Evolutionary conservation across 495 filamentous ascomycete genomes (phyloP).

Genomic region (Penicillium steckii): DNA sequence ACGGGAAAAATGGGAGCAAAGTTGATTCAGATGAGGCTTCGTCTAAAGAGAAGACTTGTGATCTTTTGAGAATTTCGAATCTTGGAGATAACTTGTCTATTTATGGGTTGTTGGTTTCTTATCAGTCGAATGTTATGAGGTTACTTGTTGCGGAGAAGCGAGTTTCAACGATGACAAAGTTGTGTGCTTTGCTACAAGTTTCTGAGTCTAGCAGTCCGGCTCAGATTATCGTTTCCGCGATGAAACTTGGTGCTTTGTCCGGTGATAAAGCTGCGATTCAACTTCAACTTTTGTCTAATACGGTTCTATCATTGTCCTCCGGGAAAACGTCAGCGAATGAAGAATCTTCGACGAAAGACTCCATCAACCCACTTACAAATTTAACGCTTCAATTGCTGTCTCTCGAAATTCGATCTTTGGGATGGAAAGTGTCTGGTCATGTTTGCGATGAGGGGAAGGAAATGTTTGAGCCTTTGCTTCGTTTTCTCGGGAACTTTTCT

Average conservation of each 20-base stretch:
- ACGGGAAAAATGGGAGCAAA: slow-evolving; percentile 18
- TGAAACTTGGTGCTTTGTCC: slow-evolving; percentile 42
- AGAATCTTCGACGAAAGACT: slow-evolving; percentile 45
- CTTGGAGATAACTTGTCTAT: slow-evolving; percentile 36
- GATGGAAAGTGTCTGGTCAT: slow-evolving; percentile 74
- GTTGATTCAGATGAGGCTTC: slow-evolving; percentile 26
- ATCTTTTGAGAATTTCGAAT: slow-evolving; percentile 60
- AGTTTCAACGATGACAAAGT: slow-evolving; percentile 50
- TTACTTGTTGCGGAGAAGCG: slow-evolving; percentile 44
- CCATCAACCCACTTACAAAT: slow-evolving; percentile 55
- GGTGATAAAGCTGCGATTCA: slow-evolving; percentile 64
- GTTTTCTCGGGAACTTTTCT: slow-evolving; percentile 62
- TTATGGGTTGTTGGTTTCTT: slow-evolving; percentile 35
- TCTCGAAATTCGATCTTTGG: slow-evolving; percentile 61
- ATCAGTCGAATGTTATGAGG: slow-evolving; percentile 49
- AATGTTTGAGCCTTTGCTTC: slow-evolving; percentile 64
- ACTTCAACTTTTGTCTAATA: slow-evolving; percentile 68
- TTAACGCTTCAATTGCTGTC: slow-evolving; percentile 68
- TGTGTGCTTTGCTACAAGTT: slow-evolving; percentile 41
- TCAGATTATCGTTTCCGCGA: slow-evolving; percentile 55
- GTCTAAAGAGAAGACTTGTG: slow-evolving; percentile 52
- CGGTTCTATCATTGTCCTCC: slow-evolving; percentile 62
- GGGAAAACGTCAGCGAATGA: slow-evolving; percentile 29
- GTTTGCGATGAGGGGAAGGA: slow-evolving; percentile 66
- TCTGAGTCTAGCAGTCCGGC: slow-evolving; percentile 60